Conservation (phyloP, 371 early-diverging fungal genomes). For the Syncephalastrum contaminatum region DNA sequence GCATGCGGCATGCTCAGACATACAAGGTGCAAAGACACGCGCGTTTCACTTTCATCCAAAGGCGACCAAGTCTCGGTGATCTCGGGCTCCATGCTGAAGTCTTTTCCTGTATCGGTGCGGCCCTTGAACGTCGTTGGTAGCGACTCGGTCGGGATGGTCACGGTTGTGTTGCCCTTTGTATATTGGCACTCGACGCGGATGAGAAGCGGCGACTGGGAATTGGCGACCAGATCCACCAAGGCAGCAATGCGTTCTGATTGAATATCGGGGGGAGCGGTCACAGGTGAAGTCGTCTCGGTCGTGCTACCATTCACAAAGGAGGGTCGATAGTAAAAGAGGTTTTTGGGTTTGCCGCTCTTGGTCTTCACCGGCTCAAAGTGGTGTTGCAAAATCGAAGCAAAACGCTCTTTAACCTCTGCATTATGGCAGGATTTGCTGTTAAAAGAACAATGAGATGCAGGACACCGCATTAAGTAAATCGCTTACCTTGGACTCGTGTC, state of each 20-base stretch:
- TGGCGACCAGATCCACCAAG: slow-evolving; percentile 48
- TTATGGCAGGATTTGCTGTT: neutral
- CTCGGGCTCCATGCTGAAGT: slow-evolving; percentile 51
- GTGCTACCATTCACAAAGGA: slow-evolving; percentile 14
- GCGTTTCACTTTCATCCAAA: slow-evolving; percentile 54
- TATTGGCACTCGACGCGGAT: slow-evolving; percentile 63
- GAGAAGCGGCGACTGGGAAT: slow-evolving; percentile 56
- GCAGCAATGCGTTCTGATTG: slow-evolving; percentile 33
- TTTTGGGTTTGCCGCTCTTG: slow-evolving; percentile 27
- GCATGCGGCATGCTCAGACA: slow-evolving; percentile 58
- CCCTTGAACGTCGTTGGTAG: slow-evolving; percentile 57
- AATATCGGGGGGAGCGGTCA: neutral
- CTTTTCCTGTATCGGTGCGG: slow-evolving; percentile 23
- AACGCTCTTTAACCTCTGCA: slow-evolving; percentile 37
- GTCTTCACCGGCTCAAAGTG: slow-evolving; percentile 61
- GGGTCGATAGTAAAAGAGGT: slow-evolving; percentile 71
- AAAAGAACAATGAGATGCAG: slow-evolving; percentile 12
- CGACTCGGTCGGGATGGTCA: slow-evolving; percentile 47
- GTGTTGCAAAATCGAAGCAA: slow-evolving; percentile 56
- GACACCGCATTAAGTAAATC: neutral
- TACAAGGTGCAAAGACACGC: slow-evolving; percentile 58
- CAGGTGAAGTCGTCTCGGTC: slow-evolving; percentile 16
- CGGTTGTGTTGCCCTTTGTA: slow-evolving; percentile 30
- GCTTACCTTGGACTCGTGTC: slow-evolving; percentile 39
- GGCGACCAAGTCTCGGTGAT: slow-evolving; percentile 50